Evolutionary conservation across 106 monocot species (phyloP).

Genomic region (Phalaenopsis equestris): DNA sequence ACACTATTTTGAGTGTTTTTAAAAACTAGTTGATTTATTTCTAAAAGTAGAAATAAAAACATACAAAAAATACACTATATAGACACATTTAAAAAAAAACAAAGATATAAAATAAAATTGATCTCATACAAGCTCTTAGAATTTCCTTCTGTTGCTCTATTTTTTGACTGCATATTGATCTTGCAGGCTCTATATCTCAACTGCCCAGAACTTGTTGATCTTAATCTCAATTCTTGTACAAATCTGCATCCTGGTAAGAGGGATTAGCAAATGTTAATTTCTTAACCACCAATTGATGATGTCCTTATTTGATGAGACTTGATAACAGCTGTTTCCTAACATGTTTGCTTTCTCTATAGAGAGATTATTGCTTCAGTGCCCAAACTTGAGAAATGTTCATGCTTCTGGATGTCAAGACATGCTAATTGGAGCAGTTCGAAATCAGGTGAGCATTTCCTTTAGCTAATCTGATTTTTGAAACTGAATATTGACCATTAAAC

Average conservation of each 20-base stretch:
- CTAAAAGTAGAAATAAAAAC: too few species aligned
- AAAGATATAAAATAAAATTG: too few species aligned
- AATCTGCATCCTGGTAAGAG: constrained; percentile 80
- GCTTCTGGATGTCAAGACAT: constrained; percentile 75
- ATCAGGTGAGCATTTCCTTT: constrained; percentile 42
- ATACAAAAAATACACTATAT: too few species aligned
- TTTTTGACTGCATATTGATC: constrained; percentile 2
- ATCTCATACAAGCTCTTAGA: not conserved
- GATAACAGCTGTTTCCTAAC: not conserved
- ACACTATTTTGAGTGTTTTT: too few species aligned
- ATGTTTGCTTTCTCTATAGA: constrained; percentile 30
- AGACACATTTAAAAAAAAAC: too few species aligned
- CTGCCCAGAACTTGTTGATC: constrained; percentile 81
- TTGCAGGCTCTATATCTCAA: constrained; percentile 79
- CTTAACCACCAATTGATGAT: not conserved
- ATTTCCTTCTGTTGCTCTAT: not conserved
- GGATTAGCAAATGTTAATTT: not conserved
- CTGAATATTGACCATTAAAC: too few species aligned
- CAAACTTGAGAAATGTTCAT: constrained; percentile 65
- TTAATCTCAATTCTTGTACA: constrained; percentile 83
- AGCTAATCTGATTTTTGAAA: not conserved
- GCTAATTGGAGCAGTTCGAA: constrained; percentile 63
- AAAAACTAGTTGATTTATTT: too few species aligned
- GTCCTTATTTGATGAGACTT: not conserved
- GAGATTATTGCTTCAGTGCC: constrained; percentile 75